Percentiles rank a stretch among this genome's conserved stretches.
Conservation (phyloP, 2,329 filamentous ascomycete species). For the Massarina eburnea region DNA sequence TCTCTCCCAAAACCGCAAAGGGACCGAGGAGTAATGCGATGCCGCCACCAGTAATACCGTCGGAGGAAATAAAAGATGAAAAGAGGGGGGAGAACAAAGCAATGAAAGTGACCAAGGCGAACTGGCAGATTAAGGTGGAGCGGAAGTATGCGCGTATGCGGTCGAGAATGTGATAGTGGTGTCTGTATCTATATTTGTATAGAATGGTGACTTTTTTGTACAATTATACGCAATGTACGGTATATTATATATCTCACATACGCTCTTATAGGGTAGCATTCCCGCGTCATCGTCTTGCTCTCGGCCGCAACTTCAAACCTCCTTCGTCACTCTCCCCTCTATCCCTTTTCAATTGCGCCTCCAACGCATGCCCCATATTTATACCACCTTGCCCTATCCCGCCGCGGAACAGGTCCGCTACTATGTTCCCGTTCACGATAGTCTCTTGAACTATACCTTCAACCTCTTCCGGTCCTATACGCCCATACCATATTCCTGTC, state of each 20-base stretch:
- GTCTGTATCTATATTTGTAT: not conserved
- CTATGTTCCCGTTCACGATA: constrained; percentile 65
- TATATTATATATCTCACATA: not conserved
- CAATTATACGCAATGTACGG: not conserved
- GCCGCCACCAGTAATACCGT: not conserved
- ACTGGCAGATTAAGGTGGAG: not conserved
- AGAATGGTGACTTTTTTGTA: not conserved
- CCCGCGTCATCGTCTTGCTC: constrained; percentile 13
- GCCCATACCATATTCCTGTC: constrained; percentile 79
- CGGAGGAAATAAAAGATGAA: not conserved
- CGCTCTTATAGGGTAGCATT: no score
- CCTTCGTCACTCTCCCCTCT: constrained; percentile 26
- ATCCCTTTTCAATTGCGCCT: constrained; percentile 32
- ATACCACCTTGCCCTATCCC: constrained; percentile 52
- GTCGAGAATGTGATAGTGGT: not conserved
- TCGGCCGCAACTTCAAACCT: constrained; percentile 24
- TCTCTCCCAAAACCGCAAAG: constrained; percentile 40
- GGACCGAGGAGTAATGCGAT: no score
- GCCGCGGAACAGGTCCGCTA: constrained; percentile 72
- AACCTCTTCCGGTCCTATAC: constrained; percentile 73
- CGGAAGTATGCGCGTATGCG: not conserved
- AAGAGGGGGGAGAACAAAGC: not conserved
- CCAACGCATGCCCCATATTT: constrained; percentile 32
- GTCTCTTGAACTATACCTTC: constrained; percentile 76
- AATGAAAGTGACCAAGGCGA: not conserved